These are phyloP conservation scores for Aspergillus fumigatiaffinis DNA, from an alignment of 2,329 filamentous ascomycete genomes.

Conservation along the genomic window DNA sequence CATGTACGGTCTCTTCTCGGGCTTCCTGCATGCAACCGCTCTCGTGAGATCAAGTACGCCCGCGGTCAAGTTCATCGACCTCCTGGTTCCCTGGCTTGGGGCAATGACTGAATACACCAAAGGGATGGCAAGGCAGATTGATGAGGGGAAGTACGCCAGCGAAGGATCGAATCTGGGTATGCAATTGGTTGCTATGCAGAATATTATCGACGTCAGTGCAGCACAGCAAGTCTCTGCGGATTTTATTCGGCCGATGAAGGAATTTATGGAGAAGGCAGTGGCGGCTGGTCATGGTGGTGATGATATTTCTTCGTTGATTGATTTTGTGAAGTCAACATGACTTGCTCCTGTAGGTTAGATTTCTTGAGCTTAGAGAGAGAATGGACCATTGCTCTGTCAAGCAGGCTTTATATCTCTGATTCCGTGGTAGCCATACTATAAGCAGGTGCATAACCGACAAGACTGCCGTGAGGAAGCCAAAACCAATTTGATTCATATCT, in stretches of 20 bases:
- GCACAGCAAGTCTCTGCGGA: not conserved
- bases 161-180: conserved; percentile 8
- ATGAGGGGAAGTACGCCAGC: conserved; percentile 3
- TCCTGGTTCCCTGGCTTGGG: conserved; percentile 6
- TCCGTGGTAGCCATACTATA: not conserved
- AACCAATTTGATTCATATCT: too few species aligned
- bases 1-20: conserved; percentile 13
- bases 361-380: too few species aligned
- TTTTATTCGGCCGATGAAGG: not conserved
- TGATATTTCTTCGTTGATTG: not conserved
- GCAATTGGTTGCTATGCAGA: conserved; percentile 3
- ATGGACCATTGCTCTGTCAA: not conserved
- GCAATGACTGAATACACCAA: conserved; percentile 9
- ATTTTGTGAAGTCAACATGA: not conserved
- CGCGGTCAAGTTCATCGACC: conserved; percentile 1
- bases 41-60: conserved; percentile 4
- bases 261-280: not conserved
- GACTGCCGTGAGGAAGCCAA: too few species aligned
- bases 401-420: not conserved
- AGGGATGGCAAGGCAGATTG: conserved; percentile 8
- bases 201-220: not conserved
- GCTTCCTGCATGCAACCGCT: conserved; percentile 11
- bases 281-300: not conserved
- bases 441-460: too few species aligned
- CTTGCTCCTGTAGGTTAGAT: not conserved